Evolutionary conservation across 441 rosid species (phyloP).

Genomic region (Lepidium campestre): DNA sequence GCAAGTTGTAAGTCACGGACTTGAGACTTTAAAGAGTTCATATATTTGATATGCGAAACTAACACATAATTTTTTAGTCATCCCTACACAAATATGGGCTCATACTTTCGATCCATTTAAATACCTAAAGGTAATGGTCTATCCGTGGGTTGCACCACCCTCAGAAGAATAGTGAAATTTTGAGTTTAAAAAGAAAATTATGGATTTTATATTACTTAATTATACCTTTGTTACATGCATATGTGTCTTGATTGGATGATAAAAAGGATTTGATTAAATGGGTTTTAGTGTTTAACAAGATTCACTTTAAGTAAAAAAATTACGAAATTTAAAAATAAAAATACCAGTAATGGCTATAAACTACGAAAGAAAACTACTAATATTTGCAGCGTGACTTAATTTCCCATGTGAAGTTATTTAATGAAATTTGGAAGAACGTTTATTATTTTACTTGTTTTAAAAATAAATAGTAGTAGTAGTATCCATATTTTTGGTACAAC

Average conservation of each 20-base stretch:
- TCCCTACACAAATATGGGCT: too few species aligned
- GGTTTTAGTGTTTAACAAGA: not conserved
- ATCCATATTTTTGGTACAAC: not conserved
- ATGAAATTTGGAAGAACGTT: constrained; percentile 29
- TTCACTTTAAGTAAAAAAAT: not conserved
- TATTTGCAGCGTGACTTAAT: constrained; percentile 16
- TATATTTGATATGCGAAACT: too few species aligned
- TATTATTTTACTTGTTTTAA: constrained; percentile 2
- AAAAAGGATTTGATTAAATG: not conserved
- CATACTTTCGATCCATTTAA: too few species aligned
- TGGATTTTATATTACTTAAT: too few species aligned
- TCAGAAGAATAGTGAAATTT: too few species aligned
- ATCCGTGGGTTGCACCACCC: too few species aligned
- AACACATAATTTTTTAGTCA: too few species aligned
- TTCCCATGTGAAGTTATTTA: constrained; percentile 35
- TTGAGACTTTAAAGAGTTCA: too few species aligned
- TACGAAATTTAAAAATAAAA: not conserved
- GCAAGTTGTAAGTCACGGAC: too few species aligned
- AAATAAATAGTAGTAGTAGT: not conserved
- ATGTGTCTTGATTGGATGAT: not conserved
- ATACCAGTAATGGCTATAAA: constrained; percentile 3
- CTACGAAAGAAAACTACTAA: constrained; percentile 10
- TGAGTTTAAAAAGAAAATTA: too few species aligned
- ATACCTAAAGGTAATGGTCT: too few species aligned
- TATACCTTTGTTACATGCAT: too few species aligned